Conservation (phyloP, 768 basidiomycete genomes). For the Tricholoma hemisulphureum region DNA sequence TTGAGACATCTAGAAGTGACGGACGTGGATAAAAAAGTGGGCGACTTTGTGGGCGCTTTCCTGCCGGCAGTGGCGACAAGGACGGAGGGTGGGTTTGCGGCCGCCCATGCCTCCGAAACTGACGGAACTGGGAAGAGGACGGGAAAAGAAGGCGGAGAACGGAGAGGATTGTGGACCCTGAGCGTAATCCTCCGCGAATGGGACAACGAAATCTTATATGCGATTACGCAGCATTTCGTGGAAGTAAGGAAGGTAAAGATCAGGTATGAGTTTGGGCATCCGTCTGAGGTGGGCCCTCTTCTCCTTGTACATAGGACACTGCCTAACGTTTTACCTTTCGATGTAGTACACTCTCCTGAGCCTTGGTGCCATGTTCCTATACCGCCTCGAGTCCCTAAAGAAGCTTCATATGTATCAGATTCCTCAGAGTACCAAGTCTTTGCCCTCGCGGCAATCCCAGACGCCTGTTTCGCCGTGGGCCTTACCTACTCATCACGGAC, state of each 20-base stretch:
- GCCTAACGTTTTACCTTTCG: not conserved
- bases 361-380: slow-evolving; percentile 44
- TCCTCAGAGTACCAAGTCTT: not conserved
- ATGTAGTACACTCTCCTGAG: slow-evolving; percentile 38
- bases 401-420: slow-evolving; percentile 37
- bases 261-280: slow-evolving; percentile 35
- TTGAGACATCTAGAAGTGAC: slow-evolving; percentile 15
- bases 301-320: not conserved
- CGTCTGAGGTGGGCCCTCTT: slow-evolving; percentile 39
- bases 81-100: not conserved
- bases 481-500: not conserved
- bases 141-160: not conserved
- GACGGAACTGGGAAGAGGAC: not conserved
- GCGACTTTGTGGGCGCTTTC: slow-evolving; percentile 12
- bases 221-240: slow-evolving; percentile 37
- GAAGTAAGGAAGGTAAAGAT: slow-evolving; percentile 38
- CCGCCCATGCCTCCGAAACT: not conserved
- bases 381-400: slow-evolving; percentile 33
- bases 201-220: slow-evolving; percentile 47
- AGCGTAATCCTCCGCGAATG: slow-evolving; percentile 39
- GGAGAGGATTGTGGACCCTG: slow-evolving; percentile 12
- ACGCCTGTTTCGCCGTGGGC: not conserved
- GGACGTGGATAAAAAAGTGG: slow-evolving; percentile 16
- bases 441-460: not conserved
- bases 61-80: slow-evolving; percentile 24